phyloP scores from a whole-genome alignment of 768 basidiomycete genomes.

The Amanita thiersii region DNA sequence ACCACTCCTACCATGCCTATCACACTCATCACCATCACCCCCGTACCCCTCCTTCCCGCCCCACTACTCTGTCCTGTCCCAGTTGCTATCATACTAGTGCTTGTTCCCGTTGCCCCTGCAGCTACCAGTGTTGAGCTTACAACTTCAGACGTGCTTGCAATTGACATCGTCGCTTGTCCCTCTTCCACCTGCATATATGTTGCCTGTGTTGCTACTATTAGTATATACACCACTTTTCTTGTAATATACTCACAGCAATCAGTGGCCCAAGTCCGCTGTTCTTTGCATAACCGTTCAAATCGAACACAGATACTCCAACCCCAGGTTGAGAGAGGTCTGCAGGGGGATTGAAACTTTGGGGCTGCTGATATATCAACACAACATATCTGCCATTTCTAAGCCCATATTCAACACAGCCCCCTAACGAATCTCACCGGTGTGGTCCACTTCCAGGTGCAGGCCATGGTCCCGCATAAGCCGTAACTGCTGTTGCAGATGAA shows the following conservation, averaged over 20 bases:
- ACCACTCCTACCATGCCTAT: too few relatives aligned
- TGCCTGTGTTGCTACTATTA: constrained; percentile 27
- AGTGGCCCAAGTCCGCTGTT: constrained; percentile 49
- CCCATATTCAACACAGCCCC: background rate
- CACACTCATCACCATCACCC: too few relatives aligned
- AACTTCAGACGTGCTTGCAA: constrained; percentile 58
- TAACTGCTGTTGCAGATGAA: constrained; percentile 40
- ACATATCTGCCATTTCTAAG: constrained; percentile 49
- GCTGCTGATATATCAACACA: constrained; percentile 58
- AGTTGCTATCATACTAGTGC: background rate
- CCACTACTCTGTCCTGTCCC: background rate
- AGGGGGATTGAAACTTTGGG: constrained; percentile 53
- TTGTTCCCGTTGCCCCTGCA: background rate
- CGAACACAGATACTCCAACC: constrained; percentile 45
- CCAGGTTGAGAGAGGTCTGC: constrained; percentile 41
- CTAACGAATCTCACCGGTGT: constrained; percentile 43
- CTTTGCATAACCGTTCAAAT: constrained; percentile 49
- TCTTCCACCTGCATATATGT: constrained; percentile 71
- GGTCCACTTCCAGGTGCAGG: constrained; percentile 64
- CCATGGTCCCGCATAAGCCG: constrained; percentile 63
- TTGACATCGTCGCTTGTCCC: constrained; percentile 45
- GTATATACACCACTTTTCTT: too few relatives aligned
- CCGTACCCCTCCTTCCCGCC: background rate
- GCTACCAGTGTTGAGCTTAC: constrained; percentile 49
- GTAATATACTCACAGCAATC: constrained; percentile 41